Conservation (phyloP, 2,329 filamentous ascomycete species). For the Neonectria faginata region DNA sequence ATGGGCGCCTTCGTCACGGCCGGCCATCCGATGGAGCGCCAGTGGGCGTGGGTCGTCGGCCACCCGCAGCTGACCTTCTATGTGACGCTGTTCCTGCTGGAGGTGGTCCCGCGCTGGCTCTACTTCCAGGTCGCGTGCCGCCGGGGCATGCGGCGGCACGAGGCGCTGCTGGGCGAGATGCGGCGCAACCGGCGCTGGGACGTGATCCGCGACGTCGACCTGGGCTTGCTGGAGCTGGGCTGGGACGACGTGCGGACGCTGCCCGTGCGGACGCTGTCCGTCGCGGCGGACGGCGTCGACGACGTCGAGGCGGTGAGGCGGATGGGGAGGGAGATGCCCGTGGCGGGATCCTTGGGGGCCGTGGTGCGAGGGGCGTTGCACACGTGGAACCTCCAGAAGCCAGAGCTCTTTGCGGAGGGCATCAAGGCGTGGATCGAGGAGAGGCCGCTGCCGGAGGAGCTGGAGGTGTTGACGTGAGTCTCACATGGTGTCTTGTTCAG, state of each 20-base stretch:
- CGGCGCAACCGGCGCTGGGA: conserved; percentile 47
- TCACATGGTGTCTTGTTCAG: neutral
- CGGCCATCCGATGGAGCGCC: conserved; percentile 46
- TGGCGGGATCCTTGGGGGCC: conserved; percentile 45
- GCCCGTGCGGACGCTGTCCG: conserved; percentile 44
- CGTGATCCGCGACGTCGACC: conserved; percentile 41
- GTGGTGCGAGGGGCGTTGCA: conserved; percentile 53
- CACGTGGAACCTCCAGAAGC: conserved; percentile 56
- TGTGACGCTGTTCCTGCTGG: conserved; percentile 41
- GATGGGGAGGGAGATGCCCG: conserved; percentile 43
- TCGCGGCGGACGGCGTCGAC: conserved; percentile 51
- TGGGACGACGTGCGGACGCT: conserved; percentile 44
- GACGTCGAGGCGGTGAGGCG: conserved; percentile 47
- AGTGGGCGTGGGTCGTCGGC: conserved; percentile 41
- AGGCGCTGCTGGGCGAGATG: conserved; percentile 50
- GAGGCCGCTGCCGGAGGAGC: conserved; percentile 42
- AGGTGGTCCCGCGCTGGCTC: conserved; percentile 45
- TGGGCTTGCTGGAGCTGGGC: conserved; percentile 39
- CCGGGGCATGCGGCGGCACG: conserved; percentile 44
- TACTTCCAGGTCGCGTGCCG: conserved; percentile 45
- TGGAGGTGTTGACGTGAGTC: conserved; percentile 37
- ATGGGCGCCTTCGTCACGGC: conserved; percentile 55
- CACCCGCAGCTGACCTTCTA: conserved; percentile 47
- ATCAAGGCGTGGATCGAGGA: conserved; percentile 52
- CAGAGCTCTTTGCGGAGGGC: conserved; percentile 52